Evolutionary conservation across 2,329 filamentous ascomycete species (phyloP), one percentile per base, ranked within the genome.

Genomic region (Talaromyces albobiverticillius): DNA sequence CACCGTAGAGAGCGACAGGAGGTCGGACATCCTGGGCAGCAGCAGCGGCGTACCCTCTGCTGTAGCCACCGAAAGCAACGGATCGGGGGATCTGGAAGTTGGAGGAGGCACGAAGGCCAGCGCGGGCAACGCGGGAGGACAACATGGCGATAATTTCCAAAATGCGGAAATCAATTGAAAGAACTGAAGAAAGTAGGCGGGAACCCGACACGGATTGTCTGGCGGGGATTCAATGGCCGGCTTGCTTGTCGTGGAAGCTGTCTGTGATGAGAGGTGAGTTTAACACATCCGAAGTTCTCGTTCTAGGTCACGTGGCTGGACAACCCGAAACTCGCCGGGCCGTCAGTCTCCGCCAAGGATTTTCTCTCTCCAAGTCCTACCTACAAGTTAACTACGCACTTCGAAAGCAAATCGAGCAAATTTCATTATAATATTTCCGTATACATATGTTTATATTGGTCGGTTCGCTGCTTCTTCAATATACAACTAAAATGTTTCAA

Each of bases 1-100:
- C 80, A 67, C 94, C 94, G 78, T 90, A 99, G 71, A 99, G 84
- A 67, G 92, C 84, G 72, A 96, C 82, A 64, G 94, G 94, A 67
- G 93, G 86, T 82, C 89, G 92, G 74, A 85, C 77, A 58, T 86
- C 84, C 73, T 84, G 78, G 68, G 83, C 79, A 22, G 49, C 41
- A 68, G 83, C 79, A 48, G 54, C 54, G 67, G 90, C 90, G 77
- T 90, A 96, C 75, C 83, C 84, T 75, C 92, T 87, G 26, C 26
- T 10, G 10, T 29, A 77, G 59, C 70, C 68, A 62, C 71, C 71
- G 60, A 72, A 50, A 59, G 65, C 67, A 62, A 68, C 68, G 60
- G 68, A 64, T 65, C 72, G 71, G 66, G 70, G 66, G 43, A 66
- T 64, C 42, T 46, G 46, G 62, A 70, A 43, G 55, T 59, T 68